Evolutionary conservation across 257 asterid genomes (phyloP).

Genomic region (Solanum tarapatanum): DNA sequence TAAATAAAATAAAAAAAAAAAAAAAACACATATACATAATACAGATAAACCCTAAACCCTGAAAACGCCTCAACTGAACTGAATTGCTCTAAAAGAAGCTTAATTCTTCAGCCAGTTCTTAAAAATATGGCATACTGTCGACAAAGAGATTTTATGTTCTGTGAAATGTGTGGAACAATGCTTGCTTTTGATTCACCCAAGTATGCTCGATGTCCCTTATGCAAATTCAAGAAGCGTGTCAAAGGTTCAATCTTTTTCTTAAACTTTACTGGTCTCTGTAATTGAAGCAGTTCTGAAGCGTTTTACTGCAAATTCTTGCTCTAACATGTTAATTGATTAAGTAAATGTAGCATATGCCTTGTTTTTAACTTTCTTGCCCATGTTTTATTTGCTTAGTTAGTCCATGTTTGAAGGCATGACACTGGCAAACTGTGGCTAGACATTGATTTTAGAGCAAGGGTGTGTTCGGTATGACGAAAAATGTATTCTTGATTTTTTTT

Average conservation of each 20-base stretch:
- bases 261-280: background rate
- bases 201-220: conserved; percentile 38
- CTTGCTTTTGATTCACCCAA: conserved; percentile 28
- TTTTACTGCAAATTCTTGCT: background rate
- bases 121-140: conserved; percentile 27
- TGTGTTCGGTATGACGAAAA: background rate
- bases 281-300: background rate
- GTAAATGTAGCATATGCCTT: background rate
- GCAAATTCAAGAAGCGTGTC: conserved; percentile 37
- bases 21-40: no score
- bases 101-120: background rate
- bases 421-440: background rate
- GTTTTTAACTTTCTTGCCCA: background rate
- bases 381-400: background rate
- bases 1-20: no score
- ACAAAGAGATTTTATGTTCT: conserved; percentile 86
- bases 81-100: background rate
- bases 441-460: background rate
- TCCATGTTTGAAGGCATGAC: background rate
- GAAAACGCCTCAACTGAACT: background rate
- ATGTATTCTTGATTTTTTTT: background rate
- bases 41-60: background rate
- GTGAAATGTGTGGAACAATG: conserved; percentile 60
- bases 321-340: background rate
- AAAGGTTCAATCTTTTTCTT: conserved; percentile 22